Percentiles rank a stretch among this genome's conserved stretches.
These are phyloP conservation scores for Sonneratia caseolaris DNA, from an alignment of 345 rosid species.

Conservation along the genomic window DNA sequence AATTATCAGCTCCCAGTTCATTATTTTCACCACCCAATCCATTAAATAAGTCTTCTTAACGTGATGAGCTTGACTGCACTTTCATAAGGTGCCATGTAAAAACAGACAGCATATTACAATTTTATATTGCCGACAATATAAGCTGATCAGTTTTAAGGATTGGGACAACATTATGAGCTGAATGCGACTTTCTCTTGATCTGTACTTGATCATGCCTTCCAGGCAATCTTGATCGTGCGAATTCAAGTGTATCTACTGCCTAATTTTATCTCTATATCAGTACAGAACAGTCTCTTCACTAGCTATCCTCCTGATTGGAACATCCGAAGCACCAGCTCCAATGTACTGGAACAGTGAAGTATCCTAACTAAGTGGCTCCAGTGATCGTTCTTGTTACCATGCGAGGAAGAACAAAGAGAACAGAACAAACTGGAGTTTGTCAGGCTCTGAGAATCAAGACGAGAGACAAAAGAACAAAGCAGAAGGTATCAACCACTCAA, in stretches of 20 bases:
- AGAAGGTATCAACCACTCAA: not conserved
- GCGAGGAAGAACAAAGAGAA: not conserved
- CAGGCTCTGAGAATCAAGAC: not conserved
- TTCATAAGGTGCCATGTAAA: not conserved
- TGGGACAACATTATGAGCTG: not conserved
- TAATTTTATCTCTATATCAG: too few species aligned
- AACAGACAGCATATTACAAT: not conserved
- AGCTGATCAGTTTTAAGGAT: not conserved
- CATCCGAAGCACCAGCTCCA: too few species aligned
- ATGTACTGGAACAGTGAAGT: too few species aligned
- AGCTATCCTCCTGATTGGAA: too few species aligned
- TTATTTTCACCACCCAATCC: not conserved
- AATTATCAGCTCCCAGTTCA: not conserved
- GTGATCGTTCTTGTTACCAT: not conserved
- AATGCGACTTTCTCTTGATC: too few species aligned
- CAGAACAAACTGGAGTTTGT: not conserved
- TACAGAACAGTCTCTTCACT: too few species aligned
- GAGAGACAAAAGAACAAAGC: not conserved
- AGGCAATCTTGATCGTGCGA: too few species aligned
- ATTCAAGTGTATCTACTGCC: too few species aligned
- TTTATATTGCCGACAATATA: not conserved
- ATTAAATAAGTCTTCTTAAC: not conserved
- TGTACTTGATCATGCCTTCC: too few species aligned
- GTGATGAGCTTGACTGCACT: not conserved
- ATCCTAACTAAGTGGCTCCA: not conserved